Evolutionary conservation across 495 filamentous ascomycete genomes (phyloP), one percentile per base, ranked within the genome.

Genomic region (Choiromyces venosus): DNA sequence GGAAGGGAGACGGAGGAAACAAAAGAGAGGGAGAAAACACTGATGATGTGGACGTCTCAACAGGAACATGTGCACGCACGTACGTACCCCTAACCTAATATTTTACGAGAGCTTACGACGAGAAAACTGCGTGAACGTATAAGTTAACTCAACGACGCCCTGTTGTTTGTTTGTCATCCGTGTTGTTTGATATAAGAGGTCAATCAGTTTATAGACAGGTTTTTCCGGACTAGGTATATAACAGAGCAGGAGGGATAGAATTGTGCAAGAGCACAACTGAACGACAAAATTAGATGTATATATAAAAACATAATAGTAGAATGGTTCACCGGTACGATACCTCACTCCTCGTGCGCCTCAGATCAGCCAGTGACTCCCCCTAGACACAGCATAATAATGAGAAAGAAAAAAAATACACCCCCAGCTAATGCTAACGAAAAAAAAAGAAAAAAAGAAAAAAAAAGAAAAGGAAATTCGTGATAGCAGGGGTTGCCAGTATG

Each of bases 391-490:
- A 74, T 73, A 65, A 33, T 73, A 71, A 67, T 68, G 21, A 10
- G n/a, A 66, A 12, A 37, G 66, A 44, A 44, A 38, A 75, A 36
- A 66, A 69, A 76, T 61, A 72, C 42, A 76, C 65, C 52, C 69
- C 36, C 12, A 61, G 64, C 35, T 68, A 29, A 67, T 67, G 70
- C 70, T 46, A 12, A 73, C 36, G 35, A 36, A 73, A 35, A 76
- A 46, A 37, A 14, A 42, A 36, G 39, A 36, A 33, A 25, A 36
- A 69, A 40, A 42, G 74, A 52, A 76, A 36, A 33, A 25, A 36
- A 69, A 40, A 42, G 74, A 52, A 76, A 77, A 77, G 40, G 42
- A 73, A 70, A 77, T 77, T 77, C 75, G 75, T 77, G 36, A 66
- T 40, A 33, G 66, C 56, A 67, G 74, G 16, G 67, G 39, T 64